Evolutionary conservation across 228 moss, liverwort and hornwort genomes (phyloP), one percentile per base, ranked within the genome.

Genomic region (Sphagnum fallax): DNA sequence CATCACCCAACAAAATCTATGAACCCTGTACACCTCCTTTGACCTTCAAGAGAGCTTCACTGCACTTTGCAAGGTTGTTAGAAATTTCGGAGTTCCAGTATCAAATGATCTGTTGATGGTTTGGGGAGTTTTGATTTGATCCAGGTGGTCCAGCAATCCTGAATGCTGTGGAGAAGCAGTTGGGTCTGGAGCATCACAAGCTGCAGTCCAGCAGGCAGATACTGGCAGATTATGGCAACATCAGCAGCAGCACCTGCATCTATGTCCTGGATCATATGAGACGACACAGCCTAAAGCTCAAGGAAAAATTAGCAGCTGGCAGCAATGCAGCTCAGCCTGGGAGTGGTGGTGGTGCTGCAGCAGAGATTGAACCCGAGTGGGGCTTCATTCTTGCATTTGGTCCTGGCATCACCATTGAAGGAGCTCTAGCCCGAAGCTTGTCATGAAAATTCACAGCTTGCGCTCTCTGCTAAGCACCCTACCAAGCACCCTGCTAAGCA

Each of bases 181-280:
- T 97, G 12, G 71, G 80, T 4, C 91, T 97, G 47, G 75, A 79
- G 10, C 91, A 91, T 4, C 82, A 89, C 71, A 97, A 97, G 77
- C 72, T 97, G 55, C 72, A 77, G 6, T 77, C 77, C 48, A 82
- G 90, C 11, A 65, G 97, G 47, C 84, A 87, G 65, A 93, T 97
- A 48, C 70, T 97, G 50, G 74, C 82, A 49, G 97, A 97, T 53
- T 97, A 93, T 64, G 97, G 97, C 71, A 97, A 97, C 82, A 91
- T 97, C 63, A 93, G 88, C 78, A 93, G 93, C 86, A 97, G 93
- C 67, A 93, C 93, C 47, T 82, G 91, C 79, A 93, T 97, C 14
- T 97, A 91, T 63, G 97, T 97, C 15, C 73, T 97, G 60, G 97
- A 97, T 62, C 91, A 93, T 76, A 97, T 97, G 91, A 88, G 97